A percentile compares a stretch with the other conserved stretches of the same genome.
These are phyloP conservation scores for Manihot esculenta DNA, from an alignment of 441 rosid species.

Conservation along the genomic window DNA sequence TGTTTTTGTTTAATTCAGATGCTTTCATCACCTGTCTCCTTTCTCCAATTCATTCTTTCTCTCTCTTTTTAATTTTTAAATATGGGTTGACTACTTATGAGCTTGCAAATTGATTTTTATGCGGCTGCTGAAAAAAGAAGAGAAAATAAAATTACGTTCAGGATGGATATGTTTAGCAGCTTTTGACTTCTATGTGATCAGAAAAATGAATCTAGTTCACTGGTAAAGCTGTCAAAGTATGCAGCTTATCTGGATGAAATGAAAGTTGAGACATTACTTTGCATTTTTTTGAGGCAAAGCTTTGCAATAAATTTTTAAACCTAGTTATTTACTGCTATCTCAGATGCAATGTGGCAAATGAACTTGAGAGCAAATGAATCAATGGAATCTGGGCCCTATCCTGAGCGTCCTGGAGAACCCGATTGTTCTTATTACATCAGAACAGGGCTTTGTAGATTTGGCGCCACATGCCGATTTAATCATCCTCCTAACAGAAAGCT, in stretches of 20 bases:
- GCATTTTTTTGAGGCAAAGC: not conserved
- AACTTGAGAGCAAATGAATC: conserved; percentile 67
- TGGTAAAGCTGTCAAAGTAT: not conserved
- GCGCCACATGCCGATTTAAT: conserved; percentile 88
- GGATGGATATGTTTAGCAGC: not conserved
- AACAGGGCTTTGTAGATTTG: conserved; percentile 98
- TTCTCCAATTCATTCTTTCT: not conserved
- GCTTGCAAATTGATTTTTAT: too few species aligned
- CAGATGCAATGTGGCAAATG: conserved; percentile 96
- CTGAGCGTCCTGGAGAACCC: conserved; percentile 90
- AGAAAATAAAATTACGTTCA: not conserved
- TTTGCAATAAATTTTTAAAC: conserved; percentile 13
- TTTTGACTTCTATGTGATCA: not conserved
- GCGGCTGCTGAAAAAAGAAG: not conserved
- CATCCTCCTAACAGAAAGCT: conserved; percentile 96
- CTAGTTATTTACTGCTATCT: conserved; percentile 18
- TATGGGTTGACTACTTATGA: not conserved
- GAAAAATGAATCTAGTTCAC: not conserved
- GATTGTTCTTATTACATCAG: conserved; percentile 96
- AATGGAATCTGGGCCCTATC: conserved; percentile 75
- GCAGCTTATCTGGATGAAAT: conserved; percentile 3
- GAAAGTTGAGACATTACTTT: not conserved
- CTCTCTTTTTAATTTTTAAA: not conserved
- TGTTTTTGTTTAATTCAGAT: not conserved
- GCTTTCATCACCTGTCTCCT: not conserved